phyloP scores from a whole-genome alignment of 129 eudicot species.

The Mikania micrantha region DNA sequence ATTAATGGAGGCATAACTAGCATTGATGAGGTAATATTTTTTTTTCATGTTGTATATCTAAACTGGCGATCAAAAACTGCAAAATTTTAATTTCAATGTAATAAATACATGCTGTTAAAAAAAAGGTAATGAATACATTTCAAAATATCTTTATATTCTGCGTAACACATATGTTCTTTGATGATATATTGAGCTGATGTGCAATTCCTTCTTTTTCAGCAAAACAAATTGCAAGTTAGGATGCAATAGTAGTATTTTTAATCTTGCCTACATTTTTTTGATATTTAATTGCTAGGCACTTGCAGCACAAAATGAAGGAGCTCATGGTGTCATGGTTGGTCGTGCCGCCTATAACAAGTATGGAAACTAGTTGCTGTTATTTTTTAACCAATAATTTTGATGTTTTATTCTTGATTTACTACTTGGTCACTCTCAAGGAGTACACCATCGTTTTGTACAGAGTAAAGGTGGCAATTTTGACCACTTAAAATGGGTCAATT shows the following conservation, averaged over 20 bases:
- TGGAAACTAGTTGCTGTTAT: neutral
- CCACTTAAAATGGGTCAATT: neutral
- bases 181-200: neutral
- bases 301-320: constrained; percentile 83
- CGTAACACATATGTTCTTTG: neutral
- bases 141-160: neutral
- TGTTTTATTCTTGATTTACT: neutral
- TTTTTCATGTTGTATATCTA: neutral
- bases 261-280: constrained; percentile 9
- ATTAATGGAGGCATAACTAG: constrained; percentile 90
- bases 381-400: neutral
- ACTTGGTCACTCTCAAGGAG: neutral
- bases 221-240: no score
- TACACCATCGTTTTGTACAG: neutral
- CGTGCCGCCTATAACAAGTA: constrained; percentile 91
- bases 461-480: neutral
- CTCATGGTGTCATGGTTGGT: constrained; percentile 97
- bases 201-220: no score
- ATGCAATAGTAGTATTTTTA: neutral
- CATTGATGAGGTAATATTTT: constrained; percentile 59
- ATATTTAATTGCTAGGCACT: constrained; percentile 44
- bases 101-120: no score
- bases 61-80: neutral
- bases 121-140: no score
- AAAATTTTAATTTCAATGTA: neutral